Evolutionary conservation across 2,329 filamentous ascomycete species (phyloP), one percentile per base, ranked within the genome.

Genomic region (Colletotrichum gigasporum): DNA sequence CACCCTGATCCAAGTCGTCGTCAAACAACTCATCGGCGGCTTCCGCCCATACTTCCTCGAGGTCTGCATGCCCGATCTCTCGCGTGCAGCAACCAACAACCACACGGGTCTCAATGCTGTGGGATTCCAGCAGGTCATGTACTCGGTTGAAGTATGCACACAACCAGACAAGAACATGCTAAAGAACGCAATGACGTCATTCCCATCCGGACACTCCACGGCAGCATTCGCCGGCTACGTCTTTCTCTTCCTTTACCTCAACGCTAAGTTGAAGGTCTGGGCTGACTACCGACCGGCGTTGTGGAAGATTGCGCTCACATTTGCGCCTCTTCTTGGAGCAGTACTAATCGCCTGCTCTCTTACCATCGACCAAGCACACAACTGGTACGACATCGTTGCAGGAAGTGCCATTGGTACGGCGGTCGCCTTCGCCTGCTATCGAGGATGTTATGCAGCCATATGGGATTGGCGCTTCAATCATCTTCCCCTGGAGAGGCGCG

Each of bases 261-360:
- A 92, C 70, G 90, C 88, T 32, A 92, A 92, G 77, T 78, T 92
- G 37, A 92, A 92, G 77, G 84, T 91, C 52, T 91, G 86, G 78
- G 80, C 84, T 18, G 88, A 91, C 73, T 86, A 90, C 71, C 87
- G 90, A 63, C 85, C 90, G 0, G 81, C 85, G 0, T 84, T 90
- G 75, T 92, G 89, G 89, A 91, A 91, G 74, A 76, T 91, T 4
- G 78, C 85, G 4, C 80, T 83, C 9, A 78, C 86, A 3, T 85
- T 87, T 67, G 73, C 83, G 0, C 90, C 90, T 0, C 74, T 92
- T 2, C 80, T 92, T 0, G 85, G 81, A 2, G 88, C 89, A 1
- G 78, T 80, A 2, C 74, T 91, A 3, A 86, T 91, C 24, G 86
- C 83, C 5, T 87, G 88, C 14, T 82, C 85, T 0, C 77, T 92